A percentile compares a stretch with the other conserved stretches of the same genome.
Conservation (phyloP, 306 rosid genomes). For the Glycine tomentella region DNA sequence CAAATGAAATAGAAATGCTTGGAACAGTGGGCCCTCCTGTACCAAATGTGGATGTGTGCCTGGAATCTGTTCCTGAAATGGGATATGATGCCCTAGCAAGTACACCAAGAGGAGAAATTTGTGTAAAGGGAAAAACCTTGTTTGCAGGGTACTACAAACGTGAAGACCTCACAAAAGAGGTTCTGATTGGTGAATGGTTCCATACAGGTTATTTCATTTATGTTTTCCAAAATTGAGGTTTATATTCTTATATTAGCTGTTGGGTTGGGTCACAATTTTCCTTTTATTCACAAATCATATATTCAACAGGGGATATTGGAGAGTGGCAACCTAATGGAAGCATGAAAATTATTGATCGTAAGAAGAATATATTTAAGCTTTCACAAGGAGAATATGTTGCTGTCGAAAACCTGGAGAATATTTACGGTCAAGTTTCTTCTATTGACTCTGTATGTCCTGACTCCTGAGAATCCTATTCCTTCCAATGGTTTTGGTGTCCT, state of each 20-base stretch:
- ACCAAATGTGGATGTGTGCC: constrained; percentile 88
- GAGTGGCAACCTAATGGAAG: constrained; percentile 97
- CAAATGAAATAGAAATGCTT: constrained; percentile 81
- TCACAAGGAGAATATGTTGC: constrained; percentile 99
- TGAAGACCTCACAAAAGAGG: constrained; percentile 93
- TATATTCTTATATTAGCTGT: constrained; percentile 14
- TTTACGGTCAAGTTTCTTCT: constrained; percentile 70
- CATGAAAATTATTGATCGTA: constrained; percentile 93
- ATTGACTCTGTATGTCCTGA: constrained; percentile 75
- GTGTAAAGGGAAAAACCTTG: constrained; percentile 78
- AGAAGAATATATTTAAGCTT: constrained; percentile 98
- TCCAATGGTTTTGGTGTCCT: constrained; percentile 33
- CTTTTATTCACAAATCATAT: constrained; percentile 40
- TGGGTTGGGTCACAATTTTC: constrained; percentile 21
- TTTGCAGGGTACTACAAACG: constrained; percentile 95
- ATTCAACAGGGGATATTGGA: constrained; percentile 87
- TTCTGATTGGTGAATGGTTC: constrained; percentile 87
- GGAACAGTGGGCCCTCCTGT: constrained; percentile 99
- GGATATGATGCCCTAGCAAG: constrained; percentile 82
- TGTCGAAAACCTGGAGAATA: constrained; percentile 93
- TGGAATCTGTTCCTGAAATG: constrained; percentile 97
- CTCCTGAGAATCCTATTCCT: constrained; percentile 31
- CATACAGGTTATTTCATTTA: constrained; percentile 76
- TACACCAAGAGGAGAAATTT: constrained; percentile 90
- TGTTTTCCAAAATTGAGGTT: constrained; percentile 39